Conservation (phyloP, 2,329 filamentous ascomycete species). For the Clarireedia paspali region DNA sequence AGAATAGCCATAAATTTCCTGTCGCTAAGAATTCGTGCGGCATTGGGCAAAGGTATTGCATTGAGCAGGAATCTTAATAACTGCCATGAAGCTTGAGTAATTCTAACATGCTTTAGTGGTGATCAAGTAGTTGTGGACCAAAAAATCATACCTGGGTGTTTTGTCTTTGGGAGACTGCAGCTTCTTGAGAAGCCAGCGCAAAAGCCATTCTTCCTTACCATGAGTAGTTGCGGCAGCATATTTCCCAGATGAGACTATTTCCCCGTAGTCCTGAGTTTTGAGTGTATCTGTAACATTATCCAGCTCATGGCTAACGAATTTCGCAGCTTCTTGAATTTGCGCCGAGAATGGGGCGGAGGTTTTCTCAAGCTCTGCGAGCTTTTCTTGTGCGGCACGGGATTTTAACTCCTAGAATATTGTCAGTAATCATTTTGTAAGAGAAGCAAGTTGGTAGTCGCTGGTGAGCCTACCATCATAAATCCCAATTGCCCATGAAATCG, state of each 20-base stretch:
- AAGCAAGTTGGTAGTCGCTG: background rate
- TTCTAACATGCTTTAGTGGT: constrained; percentile 10
- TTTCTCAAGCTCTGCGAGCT: constrained; percentile 28
- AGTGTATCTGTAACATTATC: constrained; percentile 14
- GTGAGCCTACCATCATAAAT: background rate
- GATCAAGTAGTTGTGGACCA: background rate
- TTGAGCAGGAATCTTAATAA: constrained; percentile 54
- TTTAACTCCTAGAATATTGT: constrained; percentile 18
- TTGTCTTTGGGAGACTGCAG: constrained; percentile 35
- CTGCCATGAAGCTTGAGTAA: constrained; percentile 40
- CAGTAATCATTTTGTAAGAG: background rate
- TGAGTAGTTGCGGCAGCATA: constrained; percentile 17
- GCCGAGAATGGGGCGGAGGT: constrained; percentile 28
- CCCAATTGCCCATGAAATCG: background rate
- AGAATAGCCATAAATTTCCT: constrained; percentile 60
- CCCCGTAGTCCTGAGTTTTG: background rate
- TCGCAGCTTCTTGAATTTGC: constrained; percentile 29
- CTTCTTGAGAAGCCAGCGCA: constrained; percentile 59
- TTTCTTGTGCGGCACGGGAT: constrained; percentile 27
- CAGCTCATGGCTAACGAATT: constrained; percentile 26
- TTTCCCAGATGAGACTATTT: background rate
- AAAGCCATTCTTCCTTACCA: constrained; percentile 54
- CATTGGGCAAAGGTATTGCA: constrained; percentile 59
- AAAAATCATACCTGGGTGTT: constrained; percentile 22
- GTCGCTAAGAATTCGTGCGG: constrained; percentile 65